Evolutionary conservation across 179 eudicot genomes (phyloP).

Genomic region (Vitellaria paradoxa): DNA sequence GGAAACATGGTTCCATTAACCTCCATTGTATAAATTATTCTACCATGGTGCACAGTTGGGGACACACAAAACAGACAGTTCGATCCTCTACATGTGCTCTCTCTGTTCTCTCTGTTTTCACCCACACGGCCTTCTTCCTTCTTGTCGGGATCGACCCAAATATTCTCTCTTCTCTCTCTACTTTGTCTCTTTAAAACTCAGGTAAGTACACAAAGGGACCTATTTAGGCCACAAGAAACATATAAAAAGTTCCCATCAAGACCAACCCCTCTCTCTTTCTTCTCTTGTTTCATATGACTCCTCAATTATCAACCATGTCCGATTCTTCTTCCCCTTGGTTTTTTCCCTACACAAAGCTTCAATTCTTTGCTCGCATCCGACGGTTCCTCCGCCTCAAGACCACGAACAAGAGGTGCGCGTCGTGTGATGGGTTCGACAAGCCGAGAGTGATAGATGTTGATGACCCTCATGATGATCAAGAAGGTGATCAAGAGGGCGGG

Average conservation of each 20-base stretch:
- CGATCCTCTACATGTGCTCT: slow-evolving; percentile 30
- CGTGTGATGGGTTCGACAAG: slow-evolving; percentile 15
- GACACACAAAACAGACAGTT: background rate
- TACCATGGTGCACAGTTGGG: background rate
- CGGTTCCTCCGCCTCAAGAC: slow-evolving; percentile 22
- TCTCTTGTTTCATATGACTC: background rate
- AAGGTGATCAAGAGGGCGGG: slow-evolving; percentile 7
- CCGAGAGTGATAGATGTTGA: background rate
- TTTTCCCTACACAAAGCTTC: slow-evolving; percentile 23
- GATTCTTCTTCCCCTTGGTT: slow-evolving; percentile 30
- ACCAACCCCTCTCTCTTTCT: background rate
- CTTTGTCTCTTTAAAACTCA: slow-evolving; percentile 8
- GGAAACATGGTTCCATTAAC: background rate
- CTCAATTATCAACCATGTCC: slow-evolving; percentile 22
- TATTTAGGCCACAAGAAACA: no score
- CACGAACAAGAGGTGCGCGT: slow-evolving; percentile 8
- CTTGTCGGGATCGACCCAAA: slow-evolving; percentile 8
- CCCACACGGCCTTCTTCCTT: slow-evolving; percentile 18
- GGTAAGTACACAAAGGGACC: background rate
- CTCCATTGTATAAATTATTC: background rate
- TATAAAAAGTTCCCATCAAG: no score
- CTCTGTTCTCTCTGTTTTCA: slow-evolving; percentile 19
- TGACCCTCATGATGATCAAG: background rate
- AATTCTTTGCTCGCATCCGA: slow-evolving; percentile 28
- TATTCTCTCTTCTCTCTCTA: background rate